Conservation (phyloP, 2,329 filamentous ascomycete genomes). For the Fusarium denticulatum region DNA sequence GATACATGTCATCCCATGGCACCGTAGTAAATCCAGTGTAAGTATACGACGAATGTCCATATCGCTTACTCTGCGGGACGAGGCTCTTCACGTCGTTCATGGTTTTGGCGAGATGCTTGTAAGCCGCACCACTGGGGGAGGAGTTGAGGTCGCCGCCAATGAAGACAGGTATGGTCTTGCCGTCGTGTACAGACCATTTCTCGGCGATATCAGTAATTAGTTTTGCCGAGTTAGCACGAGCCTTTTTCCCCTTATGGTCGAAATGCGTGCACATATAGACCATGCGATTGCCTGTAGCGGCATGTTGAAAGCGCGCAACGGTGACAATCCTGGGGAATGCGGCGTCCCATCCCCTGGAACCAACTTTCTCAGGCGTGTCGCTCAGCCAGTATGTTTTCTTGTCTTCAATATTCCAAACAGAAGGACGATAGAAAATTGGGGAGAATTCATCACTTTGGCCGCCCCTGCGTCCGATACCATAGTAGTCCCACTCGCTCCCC, state of each 20-base stretch:
- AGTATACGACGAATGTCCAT: constrained; percentile 42
- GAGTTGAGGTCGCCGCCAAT: constrained; percentile 48
- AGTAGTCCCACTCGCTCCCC: constrained; percentile 59
- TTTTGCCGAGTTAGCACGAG: constrained; percentile 54
- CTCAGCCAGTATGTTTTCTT: constrained; percentile 71
- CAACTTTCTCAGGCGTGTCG: constrained; percentile 63
- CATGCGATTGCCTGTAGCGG: constrained; percentile 49
- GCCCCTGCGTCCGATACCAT: constrained; percentile 68
- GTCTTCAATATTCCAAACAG: constrained; percentile 60
- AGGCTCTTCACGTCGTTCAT: constrained; percentile 42
- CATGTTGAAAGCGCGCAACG: constrained; percentile 56
- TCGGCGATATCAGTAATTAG: constrained; percentile 49
- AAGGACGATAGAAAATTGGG: constrained; percentile 71
- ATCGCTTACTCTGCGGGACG: constrained; percentile 34
- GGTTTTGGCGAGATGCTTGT: constrained; percentile 39
- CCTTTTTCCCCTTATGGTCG: constrained; percentile 56
- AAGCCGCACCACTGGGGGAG: constrained; percentile 41
- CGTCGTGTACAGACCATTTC: constrained; percentile 37
- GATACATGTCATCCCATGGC: constrained; percentile 29
- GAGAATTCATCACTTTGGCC: constrained; percentile 73
- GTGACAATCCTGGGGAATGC: constrained; percentile 58
- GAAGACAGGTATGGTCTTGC: constrained; percentile 43
- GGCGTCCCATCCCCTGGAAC: constrained; percentile 68
- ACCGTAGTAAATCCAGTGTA: constrained; percentile 45
- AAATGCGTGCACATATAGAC: constrained; percentile 64